Percentiles rank a stretch among this genome's conserved stretches.
Conservation (phyloP, 2,329 filamentous ascomycete genomes). For the Akanthomyces muscarius region DNA sequence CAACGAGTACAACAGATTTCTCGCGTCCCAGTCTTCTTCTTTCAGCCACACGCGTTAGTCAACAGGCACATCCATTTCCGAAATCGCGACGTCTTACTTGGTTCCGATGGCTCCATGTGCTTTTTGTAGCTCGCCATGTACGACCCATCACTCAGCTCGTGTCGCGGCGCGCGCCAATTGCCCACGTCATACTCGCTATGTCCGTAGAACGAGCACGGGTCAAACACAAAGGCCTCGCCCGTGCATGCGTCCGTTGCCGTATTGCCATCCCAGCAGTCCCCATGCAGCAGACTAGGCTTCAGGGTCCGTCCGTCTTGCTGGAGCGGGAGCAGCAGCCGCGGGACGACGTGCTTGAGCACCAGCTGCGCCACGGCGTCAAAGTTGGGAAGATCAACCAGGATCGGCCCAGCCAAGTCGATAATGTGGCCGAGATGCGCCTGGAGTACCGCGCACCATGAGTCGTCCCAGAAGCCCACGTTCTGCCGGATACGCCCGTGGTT, state of each 20-base stretch:
- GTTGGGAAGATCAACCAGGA: too few relatives aligned
- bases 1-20: slow-evolving; percentile 27
- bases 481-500: too few relatives aligned
- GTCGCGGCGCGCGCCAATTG: slow-evolving; percentile 25
- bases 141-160: slow-evolving; percentile 20
- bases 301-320: too few relatives aligned
- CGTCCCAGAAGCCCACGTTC: too few relatives aligned
- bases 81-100: slow-evolving; percentile 15
- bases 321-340: too few relatives aligned
- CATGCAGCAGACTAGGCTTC: too few relatives aligned
- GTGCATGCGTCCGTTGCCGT: slow-evolving; percentile 18
- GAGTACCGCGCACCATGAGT: too few relatives aligned
- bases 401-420: too few relatives aligned
- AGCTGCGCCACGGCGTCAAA: too few relatives aligned
- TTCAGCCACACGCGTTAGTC: background rate
- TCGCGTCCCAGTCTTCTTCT: slow-evolving; percentile 27
- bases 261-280: too few relatives aligned
- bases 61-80: background rate
- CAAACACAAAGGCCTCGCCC: slow-evolving; percentile 29
- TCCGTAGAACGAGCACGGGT: slow-evolving; percentile 29
- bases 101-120: slow-evolving; percentile 21
- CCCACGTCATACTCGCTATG: slow-evolving; percentile 30
- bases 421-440: too few relatives aligned
- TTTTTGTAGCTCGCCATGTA: slow-evolving; percentile 23
- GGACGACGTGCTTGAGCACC: too few relatives aligned